Percentiles rank a stretch among this genome's conserved stretches.
phyloP scores from a whole-genome alignment of 192 early-diverging fungal species.

The Entophlyctis luteolus region DNA sequence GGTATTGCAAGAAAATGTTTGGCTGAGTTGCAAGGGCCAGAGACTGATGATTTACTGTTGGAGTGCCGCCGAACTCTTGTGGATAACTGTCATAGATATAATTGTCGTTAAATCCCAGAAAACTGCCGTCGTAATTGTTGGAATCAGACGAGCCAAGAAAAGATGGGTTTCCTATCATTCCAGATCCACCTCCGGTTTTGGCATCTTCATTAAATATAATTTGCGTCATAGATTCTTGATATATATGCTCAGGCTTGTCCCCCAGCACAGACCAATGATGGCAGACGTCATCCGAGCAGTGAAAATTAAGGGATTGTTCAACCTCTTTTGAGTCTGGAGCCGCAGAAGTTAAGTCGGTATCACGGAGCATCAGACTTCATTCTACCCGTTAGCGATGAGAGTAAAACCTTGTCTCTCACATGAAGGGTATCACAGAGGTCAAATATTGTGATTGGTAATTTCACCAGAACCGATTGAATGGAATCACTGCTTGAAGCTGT shows the following conservation, averaged over 20 bases:
- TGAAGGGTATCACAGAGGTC: background rate
- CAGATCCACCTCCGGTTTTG: background rate
- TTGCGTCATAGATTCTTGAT: conserved; percentile 5
- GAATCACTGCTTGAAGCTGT: no score
- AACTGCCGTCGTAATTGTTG: conserved; percentile 2
- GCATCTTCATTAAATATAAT: background rate
- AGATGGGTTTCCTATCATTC: conserved; percentile 17
- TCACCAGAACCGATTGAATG: background rate
- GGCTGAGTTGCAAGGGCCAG: background rate
- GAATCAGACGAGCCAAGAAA: conserved; percentile 5
- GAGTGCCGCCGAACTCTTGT: background rate
- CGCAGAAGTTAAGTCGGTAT: background rate
- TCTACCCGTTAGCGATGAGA: background rate
- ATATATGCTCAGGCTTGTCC: background rate
- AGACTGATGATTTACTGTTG: background rate
- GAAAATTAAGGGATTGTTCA: background rate
- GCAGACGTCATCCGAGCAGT: background rate
- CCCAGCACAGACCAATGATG: background rate
- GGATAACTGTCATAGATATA: conserved; percentile 5
- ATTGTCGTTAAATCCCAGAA: background rate
- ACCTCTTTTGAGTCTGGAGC: background rate
- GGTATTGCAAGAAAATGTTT: background rate
- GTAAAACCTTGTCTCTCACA: background rate
- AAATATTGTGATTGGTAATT: background rate
- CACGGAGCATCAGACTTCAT: background rate